phyloP scores from a whole-genome alignment of 2,329 filamentous ascomycete genomes.

The Fusarium cicatricum region DNA sequence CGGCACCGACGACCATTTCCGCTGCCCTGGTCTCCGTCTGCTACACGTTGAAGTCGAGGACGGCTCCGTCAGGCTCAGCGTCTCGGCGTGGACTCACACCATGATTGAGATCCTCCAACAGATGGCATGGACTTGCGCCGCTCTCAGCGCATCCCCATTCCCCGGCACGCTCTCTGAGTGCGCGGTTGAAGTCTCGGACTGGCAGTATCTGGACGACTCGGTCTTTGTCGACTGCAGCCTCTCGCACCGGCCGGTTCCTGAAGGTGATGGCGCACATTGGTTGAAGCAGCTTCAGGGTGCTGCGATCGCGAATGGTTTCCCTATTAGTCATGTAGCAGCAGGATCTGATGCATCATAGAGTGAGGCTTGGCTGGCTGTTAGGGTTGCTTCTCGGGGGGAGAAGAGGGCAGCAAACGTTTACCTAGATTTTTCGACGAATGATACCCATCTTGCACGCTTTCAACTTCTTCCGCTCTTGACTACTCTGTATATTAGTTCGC shows the following conservation, averaged over 20 bases:
- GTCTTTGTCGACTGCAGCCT: constrained; percentile 48
- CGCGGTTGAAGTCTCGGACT: constrained; percentile 43
- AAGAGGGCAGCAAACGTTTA: constrained; percentile 8
- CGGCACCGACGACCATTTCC: constrained; percentile 37
- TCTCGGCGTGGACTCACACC: constrained; percentile 47
- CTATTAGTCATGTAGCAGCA: constrained; percentile 32
- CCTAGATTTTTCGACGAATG: constrained; percentile 18
- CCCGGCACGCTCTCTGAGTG: constrained; percentile 44
- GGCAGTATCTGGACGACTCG: constrained; percentile 45
- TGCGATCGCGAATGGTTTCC: constrained; percentile 48
- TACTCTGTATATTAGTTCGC: background rate
- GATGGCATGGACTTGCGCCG: constrained; percentile 50
- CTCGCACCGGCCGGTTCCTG: constrained; percentile 44
- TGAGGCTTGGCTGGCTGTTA: background rate
- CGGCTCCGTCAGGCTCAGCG: constrained; percentile 44
- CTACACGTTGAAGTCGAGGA: constrained; percentile 49
- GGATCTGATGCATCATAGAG: constrained; percentile 12
- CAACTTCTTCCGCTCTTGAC: background rate
- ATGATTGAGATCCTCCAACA: constrained; percentile 49
- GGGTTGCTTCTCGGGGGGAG: background rate
- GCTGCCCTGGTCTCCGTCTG: constrained; percentile 45
- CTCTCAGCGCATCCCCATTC: constrained; percentile 48
- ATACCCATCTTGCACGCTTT: constrained; percentile 34
- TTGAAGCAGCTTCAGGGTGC: constrained; percentile 43
- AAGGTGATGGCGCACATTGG: constrained; percentile 41